Evolutionary conservation across 2,329 filamentous ascomycete genomes (phyloP).

Genomic region (Lachnellula arida): DNA sequence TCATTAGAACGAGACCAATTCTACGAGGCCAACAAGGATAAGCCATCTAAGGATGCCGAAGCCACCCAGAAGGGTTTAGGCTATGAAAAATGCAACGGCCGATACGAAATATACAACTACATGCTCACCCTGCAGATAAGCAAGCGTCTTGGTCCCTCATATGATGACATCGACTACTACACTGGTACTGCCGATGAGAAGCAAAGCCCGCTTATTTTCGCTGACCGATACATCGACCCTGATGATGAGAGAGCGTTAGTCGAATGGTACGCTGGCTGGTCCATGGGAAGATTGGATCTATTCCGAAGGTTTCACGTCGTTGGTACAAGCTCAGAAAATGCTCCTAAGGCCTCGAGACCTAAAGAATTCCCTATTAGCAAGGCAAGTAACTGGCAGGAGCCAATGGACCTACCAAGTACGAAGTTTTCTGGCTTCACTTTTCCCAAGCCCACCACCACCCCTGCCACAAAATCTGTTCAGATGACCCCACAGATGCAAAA

Average conservation of each 20-base stretch:
- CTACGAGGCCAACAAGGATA: slow-evolving; percentile 14
- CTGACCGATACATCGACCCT: slow-evolving; percentile 44
- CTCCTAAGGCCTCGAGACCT: neutral
- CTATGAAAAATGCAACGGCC: slow-evolving; percentile 20
- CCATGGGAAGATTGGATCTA: slow-evolving; percentile 42
- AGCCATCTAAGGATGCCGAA: slow-evolving; percentile 24
- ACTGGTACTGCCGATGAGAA: slow-evolving; percentile 10
- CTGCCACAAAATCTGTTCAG: too few relatives aligned
- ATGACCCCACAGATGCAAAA: neutral
- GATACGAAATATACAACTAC: slow-evolving; percentile 19
- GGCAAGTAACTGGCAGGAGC: neutral
- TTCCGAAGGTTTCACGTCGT: slow-evolving; percentile 53
- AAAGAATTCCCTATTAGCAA: neutral
- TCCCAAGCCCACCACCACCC: neutral
- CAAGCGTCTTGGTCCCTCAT: neutral
- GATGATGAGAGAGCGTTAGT: slow-evolving; percentile 59
- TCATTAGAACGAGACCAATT: slow-evolving; percentile 23
- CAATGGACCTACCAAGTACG: neutral
- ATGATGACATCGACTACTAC: slow-evolving; percentile 9
- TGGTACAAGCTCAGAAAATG: slow-evolving; percentile 33
- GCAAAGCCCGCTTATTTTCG: slow-evolving; percentile 41
- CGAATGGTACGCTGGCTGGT: slow-evolving; percentile 60
- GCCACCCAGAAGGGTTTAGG: slow-evolving; percentile 21
- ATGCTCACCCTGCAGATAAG: slow-evolving; percentile 5
- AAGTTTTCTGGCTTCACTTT: neutral